Conservation (phyloP, 768 basidiomycete genomes). For the Pleurotus giganteus region DNA sequence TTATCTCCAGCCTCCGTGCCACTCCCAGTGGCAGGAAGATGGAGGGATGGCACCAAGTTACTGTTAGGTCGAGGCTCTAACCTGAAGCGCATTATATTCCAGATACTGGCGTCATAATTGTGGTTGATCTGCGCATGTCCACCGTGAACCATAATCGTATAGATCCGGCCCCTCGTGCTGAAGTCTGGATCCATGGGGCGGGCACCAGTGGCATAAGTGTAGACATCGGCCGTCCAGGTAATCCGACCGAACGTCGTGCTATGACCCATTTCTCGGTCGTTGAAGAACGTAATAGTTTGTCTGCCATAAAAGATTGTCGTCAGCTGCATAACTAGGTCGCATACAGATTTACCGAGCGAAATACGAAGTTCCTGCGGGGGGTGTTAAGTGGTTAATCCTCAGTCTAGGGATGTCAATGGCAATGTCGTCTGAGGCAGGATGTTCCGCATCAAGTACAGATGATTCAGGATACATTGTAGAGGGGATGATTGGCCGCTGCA, state of each 20-base stretch:
- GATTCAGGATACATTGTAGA: no score
- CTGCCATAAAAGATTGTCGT: background rate
- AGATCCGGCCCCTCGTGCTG: background rate
- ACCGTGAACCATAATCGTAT: background rate
- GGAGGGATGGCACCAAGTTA: no score
- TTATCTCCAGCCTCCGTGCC: background rate
- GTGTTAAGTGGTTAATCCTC: background rate
- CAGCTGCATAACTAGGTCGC: background rate
- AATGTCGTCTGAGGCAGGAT: no score
- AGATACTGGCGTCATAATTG: background rate
- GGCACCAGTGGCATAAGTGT: slow-evolving; percentile 2
- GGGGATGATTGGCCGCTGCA: no score
- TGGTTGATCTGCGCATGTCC: background rate
- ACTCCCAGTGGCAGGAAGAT: no score
- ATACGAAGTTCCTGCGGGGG: background rate
- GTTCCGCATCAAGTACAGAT: no score
- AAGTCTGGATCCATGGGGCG: background rate
- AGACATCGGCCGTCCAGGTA: background rate
- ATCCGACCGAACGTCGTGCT: background rate
- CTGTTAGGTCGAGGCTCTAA: no score
- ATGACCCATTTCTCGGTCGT: background rate
- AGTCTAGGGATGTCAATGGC: background rate
- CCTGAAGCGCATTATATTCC: no score
- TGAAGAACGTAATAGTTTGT: background rate
- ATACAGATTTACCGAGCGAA: background rate